Percentiles rank a stretch among this genome's conserved stretches.
These are phyloP conservation scores for Antrodiella citrinella DNA, from an alignment of 768 basidiomycete genomes.

Conservation along the genomic window DNA sequence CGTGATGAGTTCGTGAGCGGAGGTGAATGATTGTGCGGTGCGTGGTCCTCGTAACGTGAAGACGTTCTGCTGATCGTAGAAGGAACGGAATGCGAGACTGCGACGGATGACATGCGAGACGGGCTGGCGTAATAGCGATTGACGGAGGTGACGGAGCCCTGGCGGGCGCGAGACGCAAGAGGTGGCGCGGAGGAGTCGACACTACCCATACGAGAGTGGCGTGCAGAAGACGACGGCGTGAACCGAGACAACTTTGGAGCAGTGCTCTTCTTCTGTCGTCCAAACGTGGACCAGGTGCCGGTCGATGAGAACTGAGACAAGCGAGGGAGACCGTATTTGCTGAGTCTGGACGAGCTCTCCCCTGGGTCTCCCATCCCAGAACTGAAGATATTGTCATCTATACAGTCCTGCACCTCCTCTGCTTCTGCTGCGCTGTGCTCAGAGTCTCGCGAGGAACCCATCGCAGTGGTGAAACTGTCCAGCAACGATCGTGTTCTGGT, in stretches of 20 bases:
- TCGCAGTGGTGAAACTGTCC: background rate
- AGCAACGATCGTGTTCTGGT: background rate
- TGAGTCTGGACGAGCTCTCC: background rate
- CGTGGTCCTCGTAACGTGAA: constrained; percentile 1
- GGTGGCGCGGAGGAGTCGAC: constrained; percentile 5
- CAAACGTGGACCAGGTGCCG: constrained; percentile 18
- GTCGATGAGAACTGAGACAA: constrained; percentile 4
- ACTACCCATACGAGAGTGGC: constrained; percentile 8
- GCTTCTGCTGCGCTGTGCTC: background rate
- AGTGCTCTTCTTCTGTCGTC: constrained; percentile 2
- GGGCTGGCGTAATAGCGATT: background rate
- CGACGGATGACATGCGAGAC: background rate
- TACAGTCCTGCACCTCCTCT: background rate
- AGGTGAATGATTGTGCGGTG: constrained; percentile 2
- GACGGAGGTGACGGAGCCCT: background rate
- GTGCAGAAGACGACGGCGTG: constrained; percentile 2
- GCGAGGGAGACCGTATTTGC: constrained; percentile 2
- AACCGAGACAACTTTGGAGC: background rate
- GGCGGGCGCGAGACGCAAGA: constrained; percentile 3
- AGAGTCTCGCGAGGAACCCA: background rate
- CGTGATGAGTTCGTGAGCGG: constrained; percentile 10
- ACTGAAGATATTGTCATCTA: background rate
- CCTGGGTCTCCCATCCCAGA: background rate
- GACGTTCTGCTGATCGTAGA: background rate
- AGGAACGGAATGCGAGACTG: background rate